These are phyloP conservation scores for Salix exigua DNA, from an alignment of 345 rosid genomes.

Conservation along the genomic window DNA sequence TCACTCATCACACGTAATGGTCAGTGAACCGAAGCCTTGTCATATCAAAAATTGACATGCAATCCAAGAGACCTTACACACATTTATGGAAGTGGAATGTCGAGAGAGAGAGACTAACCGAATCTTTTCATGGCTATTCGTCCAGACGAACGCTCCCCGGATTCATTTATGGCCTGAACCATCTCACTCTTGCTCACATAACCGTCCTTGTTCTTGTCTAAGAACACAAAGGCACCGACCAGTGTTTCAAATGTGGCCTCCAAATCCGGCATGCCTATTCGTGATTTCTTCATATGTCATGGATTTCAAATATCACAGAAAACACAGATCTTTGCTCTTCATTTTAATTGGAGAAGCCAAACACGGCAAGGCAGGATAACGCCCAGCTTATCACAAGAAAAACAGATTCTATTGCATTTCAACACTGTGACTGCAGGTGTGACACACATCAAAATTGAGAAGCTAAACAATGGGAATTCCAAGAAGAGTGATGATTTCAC, in stretches of 20 bases:
- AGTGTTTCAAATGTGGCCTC: constrained; percentile 80
- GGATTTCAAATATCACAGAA: constrained; percentile 30
- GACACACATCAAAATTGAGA: too few species aligned
- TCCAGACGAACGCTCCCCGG: constrained; percentile 87
- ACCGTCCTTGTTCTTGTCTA: constrained; percentile 88
- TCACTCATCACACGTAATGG: too few species aligned
- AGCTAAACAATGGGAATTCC: too few species aligned
- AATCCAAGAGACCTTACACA: background rate
- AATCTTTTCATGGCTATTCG: constrained; percentile 89
- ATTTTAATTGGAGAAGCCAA: too few species aligned
- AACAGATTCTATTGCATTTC: too few species aligned
- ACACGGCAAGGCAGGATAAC: background rate
- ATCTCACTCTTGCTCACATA: constrained; percentile 84
- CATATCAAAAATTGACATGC: too few species aligned
- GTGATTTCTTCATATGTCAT: constrained; percentile 53
- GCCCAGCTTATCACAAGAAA: background rate
- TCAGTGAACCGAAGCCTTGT: too few species aligned
- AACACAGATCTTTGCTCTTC: background rate
- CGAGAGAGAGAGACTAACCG: constrained; percentile 39
- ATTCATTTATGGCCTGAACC: constrained; percentile 79
- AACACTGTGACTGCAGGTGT: too few species aligned
- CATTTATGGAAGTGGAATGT: background rate
- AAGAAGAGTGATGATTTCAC: too few species aligned
- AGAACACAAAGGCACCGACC: constrained; percentile 80
- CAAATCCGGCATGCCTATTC: constrained; percentile 67